Conservation (phyloP, 1,284 basidiomycete species). For the Ceratobasidium sp. region DNA sequence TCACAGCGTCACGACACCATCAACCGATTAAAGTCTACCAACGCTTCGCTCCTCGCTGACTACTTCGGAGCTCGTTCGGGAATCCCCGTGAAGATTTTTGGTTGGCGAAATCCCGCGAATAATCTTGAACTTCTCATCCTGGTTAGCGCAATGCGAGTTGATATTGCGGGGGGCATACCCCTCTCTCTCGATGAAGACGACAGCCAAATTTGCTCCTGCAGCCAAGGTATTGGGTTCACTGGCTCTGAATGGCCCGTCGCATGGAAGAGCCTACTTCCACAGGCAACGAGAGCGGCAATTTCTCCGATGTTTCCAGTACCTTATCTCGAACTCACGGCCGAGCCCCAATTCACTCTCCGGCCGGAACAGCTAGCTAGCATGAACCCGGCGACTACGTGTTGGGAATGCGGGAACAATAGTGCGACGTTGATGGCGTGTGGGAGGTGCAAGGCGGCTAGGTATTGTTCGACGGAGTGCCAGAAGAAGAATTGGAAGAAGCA, state of each 20-base stretch:
- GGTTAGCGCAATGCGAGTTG: conserved; percentile 61
- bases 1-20: conserved; percentile 57
- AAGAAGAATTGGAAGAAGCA: conserved; percentile 64
- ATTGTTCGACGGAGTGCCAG: conserved; percentile 64
- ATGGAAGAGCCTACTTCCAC: conserved; percentile 5
- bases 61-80: conserved; percentile 50
- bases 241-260: conserved; percentile 6
- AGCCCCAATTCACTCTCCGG: neutral
- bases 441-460: conserved; percentile 59
- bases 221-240: conserved; percentile 6
- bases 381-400: conserved; percentile 43
- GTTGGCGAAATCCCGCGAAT: conserved; percentile 52
- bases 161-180: conserved; percentile 61
- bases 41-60: conserved; percentile 54
- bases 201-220: conserved; percentile 1
- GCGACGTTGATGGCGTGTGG: conserved; percentile 56
- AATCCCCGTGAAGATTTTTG: conserved; percentile 52
- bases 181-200: neutral
- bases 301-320: conserved; percentile 20
- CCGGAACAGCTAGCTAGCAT: neutral
- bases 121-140: conserved; percentile 59
- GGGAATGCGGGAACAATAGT: conserved; percentile 56
- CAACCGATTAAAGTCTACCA: conserved; percentile 52
- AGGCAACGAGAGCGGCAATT: conserved; percentile 11
- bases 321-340: conserved; percentile 6